Base-by-base conservation (phyloP, 1,139 yeast species). In the Arxiozyma telluris region DNA sequence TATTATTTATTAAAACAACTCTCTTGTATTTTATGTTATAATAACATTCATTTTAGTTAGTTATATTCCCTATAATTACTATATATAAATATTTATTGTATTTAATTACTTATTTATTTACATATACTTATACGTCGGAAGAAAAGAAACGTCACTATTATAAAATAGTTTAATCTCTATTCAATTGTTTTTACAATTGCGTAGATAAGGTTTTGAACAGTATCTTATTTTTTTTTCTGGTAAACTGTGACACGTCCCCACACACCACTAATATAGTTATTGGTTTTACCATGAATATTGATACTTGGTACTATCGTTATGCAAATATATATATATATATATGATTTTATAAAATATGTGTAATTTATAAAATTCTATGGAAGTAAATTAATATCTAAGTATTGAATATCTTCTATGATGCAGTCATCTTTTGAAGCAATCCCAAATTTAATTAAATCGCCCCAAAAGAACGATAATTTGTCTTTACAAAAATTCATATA, bases 401-500 rank as follows among this genome's bases (percentile, higher is more conserved):
- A 15, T 34, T 34, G n/a, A 2, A 34, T 15, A 34, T 53, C 42
- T n/a, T 17, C 22, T 9, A 47, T 17, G 9, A 50, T 34, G 39
- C 60, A 57, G 41, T 74, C 71, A 1, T 68, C 64, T 58, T 71
- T 66, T 17, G 71, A 66, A 20, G 83, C 61, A n/a, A 89, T 59
- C 0, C 87, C 88, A 50, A 86, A 75, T 53, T 79, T 78, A 42
- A 85, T 71, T 65, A 87, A 67, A 67, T 91, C 97, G 18, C 88
- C 90, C 74, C 91, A 75, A 53, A 85, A 79, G 30, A 87, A 70
- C 18, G 81, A 81, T 17, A 85, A 76, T 70, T 91, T 90, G 61
- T 89, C 89, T 53, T 79, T 76, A 34, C n/a, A 15, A 34, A 34
- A 34, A 12, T 15, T 34, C n/a, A 34, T 34, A 34, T 34, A 34